Evolutionary conservation across 2,329 filamentous ascomycete genomes (phyloP).

Genomic region (Alternaria arborescens): DNA sequence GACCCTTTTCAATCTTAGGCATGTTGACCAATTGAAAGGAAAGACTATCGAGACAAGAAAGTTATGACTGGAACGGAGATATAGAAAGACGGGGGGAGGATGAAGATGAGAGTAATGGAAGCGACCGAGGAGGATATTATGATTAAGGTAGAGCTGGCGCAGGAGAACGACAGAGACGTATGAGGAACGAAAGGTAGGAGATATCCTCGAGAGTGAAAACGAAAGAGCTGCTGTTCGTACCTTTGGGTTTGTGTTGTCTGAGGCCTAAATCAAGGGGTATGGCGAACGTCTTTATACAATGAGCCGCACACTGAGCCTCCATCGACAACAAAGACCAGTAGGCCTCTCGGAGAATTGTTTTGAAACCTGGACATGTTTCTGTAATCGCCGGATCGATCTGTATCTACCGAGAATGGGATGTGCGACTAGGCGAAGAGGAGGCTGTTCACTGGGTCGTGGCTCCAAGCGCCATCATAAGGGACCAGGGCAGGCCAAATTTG

Average conservation of each 20-base stretch:
- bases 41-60: constrained; percentile 26
- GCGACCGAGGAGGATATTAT: constrained; percentile 42
- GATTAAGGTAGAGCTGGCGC: constrained; percentile 38
- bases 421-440: constrained; percentile 42
- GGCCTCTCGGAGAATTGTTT: constrained; percentile 48
- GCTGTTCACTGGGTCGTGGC: constrained; percentile 41
- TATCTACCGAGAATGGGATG: constrained; percentile 35
- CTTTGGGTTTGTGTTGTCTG: constrained; percentile 39
- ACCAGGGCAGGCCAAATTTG: constrained; percentile 34
- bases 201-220: constrained; percentile 44
- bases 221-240: constrained; percentile 44
- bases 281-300: constrained; percentile 44
- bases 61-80: constrained; percentile 19
- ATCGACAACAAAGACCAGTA: constrained; percentile 37
- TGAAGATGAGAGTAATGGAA: constrained; percentile 31
- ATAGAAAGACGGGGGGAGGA: constrained; percentile 24
- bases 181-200: constrained; percentile 44
- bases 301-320: constrained; percentile 38
- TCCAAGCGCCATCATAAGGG: constrained; percentile 45
- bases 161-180: constrained; percentile 43
- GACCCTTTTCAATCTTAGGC: constrained; percentile 55
- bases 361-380: constrained; percentile 53
- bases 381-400: constrained; percentile 50
- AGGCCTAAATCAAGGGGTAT: constrained; percentile 26
- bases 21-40: constrained; percentile 49